Evolutionary conservation across 2,329 filamentous ascomycete genomes (phyloP), one percentile per base, ranked within the genome.

Genomic region (Sporothrix humicola): DNA sequence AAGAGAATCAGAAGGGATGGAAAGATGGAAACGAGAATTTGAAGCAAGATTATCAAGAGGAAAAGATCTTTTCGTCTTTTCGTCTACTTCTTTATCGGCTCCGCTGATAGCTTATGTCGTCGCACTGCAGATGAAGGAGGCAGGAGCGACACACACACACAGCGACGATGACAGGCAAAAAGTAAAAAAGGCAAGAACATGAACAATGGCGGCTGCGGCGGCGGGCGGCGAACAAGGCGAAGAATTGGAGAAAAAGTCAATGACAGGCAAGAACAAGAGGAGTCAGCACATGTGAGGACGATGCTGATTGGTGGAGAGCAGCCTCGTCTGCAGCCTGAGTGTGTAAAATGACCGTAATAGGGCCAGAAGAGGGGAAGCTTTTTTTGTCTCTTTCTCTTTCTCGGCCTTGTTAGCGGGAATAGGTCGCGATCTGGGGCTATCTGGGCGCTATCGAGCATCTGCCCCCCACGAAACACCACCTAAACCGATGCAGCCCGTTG

Each of bases 91-190:
- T 69, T n/a, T 54, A 20, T 44, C 66, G 66, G 66, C 48, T 54
- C 66, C 26, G 66, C 66, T 56, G 66, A 56, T 54, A 44, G 26
- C 66, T 69, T 69, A 69, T 69, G 26, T 69, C 66, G 48, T 54
- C 46, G 46, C 26, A 68, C 66, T 69, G 65, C 26, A 54, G 65
- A 54, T 46, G 26, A 31, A 13, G 2, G 23, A 52, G 23, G 63
- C 59, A 44, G 59, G 52, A 56, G n/a, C 52, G 52, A 20, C 15
- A 20, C 7, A 20, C 8, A n/a, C 7, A 20, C 52, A 20, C 20
- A 23, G 20, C 20, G 37, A 23, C 15, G n/a, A 65, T 20, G 26
- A 46, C 37, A 37, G 31, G 31, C 31, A 17, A 61, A 61, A 61
- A 42, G 17, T 2, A 20, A 26, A 31, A 10, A 61, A 17, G 10